Evolutionary conservation across 2,329 filamentous ascomycete species (phyloP).

Genomic region (Ceratocystis smalleyi): DNA sequence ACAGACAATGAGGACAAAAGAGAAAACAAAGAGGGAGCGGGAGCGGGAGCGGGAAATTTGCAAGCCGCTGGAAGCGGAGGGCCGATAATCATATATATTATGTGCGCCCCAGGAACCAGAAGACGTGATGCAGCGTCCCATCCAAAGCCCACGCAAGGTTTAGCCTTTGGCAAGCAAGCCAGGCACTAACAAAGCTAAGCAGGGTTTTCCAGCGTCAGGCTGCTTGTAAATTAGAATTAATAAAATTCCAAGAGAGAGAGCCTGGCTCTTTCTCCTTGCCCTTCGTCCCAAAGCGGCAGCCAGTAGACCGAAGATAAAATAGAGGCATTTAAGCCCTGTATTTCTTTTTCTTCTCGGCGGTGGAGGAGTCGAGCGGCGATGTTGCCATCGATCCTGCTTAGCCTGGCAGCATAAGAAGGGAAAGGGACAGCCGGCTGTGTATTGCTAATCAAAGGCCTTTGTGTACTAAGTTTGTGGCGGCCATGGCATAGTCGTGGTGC

Average conservation of each 20-base stretch:
- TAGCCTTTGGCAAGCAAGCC: not conserved
- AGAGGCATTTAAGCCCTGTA: not conserved
- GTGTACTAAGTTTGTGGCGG: no score
- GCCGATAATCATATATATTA: not conserved
- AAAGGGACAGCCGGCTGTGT: not conserved
- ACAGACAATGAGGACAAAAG: not conserved
- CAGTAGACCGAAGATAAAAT: not conserved
- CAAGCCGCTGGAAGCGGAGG: not conserved
- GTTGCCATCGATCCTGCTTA: constrained; percentile 21
- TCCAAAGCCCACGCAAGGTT: not conserved
- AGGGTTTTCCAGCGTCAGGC: not conserved
- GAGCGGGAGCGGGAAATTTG: not conserved
- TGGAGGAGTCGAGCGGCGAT: constrained; percentile 19
- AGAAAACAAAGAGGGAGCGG: not conserved
- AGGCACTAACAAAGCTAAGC: not conserved
- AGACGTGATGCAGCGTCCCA: not conserved
- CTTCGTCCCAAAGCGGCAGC: not conserved
- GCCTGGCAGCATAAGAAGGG: not conserved
- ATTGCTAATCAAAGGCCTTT: no score
- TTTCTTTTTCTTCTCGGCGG: not conserved
- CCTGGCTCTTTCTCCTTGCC: no score
- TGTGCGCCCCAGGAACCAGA: not conserved
- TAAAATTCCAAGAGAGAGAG: not conserved
- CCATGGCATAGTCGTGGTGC: no score
- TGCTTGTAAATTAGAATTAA: not conserved